A percentile compares a stretch with the other conserved stretches of the same genome.
phyloP scores from a whole-genome alignment of 2,329 filamentous ascomycete genomes.

The Beauveria varroae region DNA sequence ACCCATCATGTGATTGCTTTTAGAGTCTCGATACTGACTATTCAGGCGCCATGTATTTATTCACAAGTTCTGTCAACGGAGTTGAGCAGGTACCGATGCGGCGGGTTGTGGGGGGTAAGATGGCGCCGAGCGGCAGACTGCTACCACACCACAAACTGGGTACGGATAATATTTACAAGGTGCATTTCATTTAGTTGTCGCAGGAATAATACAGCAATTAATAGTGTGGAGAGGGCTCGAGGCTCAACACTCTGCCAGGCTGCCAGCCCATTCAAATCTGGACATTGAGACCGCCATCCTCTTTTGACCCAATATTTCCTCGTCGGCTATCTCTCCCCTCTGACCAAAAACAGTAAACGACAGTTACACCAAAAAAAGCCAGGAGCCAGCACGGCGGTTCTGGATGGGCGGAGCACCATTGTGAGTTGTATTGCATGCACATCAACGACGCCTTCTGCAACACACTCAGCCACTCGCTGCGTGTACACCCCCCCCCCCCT shows the following conservation, averaged over 20 bases:
- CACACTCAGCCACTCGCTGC: neutral
- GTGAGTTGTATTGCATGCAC: neutral
- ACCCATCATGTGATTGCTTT: neutral
- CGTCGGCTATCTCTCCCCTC: neutral
- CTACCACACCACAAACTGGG: no score
- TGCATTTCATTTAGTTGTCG: neutral
- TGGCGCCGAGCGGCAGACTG: no score
- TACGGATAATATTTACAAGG: no score
- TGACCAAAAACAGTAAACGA: neutral
- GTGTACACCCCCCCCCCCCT: neutral
- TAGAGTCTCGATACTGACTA: neutral
- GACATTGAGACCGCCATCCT: neutral
- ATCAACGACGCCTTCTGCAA: neutral
- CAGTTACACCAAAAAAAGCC: neutral
- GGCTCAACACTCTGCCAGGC: neutral
- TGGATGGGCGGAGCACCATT: neutral
- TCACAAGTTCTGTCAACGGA: neutral
- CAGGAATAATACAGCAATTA: neutral
- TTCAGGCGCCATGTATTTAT: neutral
- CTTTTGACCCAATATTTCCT: neutral
- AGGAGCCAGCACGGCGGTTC: neutral
- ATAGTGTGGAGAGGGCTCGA: neutral
- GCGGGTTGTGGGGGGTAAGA: neutral
- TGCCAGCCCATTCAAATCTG: neutral
- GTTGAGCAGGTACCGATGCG: neutral